Evolutionary conservation across 768 basidiomycete genomes (phyloP).

Genomic region (Epithele typhae): DNA sequence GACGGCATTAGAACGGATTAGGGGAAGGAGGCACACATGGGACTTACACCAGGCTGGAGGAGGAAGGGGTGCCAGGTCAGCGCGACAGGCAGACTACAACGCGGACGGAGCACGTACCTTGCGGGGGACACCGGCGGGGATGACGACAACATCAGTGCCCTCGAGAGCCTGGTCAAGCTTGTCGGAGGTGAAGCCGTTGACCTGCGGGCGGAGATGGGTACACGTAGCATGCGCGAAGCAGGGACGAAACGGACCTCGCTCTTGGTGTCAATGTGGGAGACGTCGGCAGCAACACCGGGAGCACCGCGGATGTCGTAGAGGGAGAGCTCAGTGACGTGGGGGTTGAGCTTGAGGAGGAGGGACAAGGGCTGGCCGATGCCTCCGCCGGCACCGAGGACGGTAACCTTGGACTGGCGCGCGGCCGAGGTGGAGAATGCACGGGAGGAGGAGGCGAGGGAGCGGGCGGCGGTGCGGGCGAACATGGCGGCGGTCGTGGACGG

Average conservation of each 20-base stretch:
- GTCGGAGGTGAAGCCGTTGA: conserved; percentile 77
- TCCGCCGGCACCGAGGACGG: conserved; percentile 96
- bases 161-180: conserved; percentile 87
- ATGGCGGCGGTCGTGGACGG: conserved; percentile 33
- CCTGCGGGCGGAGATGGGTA: conserved; percentile 37
- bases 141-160: conserved; percentile 89
- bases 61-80: conserved; percentile 25
- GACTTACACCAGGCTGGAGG: conserved; percentile 76
- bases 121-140: conserved; percentile 98
- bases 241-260: conserved; percentile 56
- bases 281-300: conserved; percentile 95
- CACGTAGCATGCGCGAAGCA: background rate
- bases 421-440: conserved; percentile 76
- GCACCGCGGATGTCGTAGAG: conserved; percentile 96
- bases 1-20: conserved; percentile 18
- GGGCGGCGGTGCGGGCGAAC: conserved; percentile 63
- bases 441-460: conserved; percentile 48
- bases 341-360: conserved; percentile 89
- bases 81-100: conserved; percentile 8
- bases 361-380: conserved; percentile 98
- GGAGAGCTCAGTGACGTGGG: conserved; percentile 78
- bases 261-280: conserved; percentile 87
- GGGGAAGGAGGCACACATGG: conserved; percentile 4
- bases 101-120: conserved; percentile 57
- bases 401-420: conserved; percentile 78